Conservation (phyloP, 2,329 filamentous ascomycete species). For the Fusarium clavum region DNA sequence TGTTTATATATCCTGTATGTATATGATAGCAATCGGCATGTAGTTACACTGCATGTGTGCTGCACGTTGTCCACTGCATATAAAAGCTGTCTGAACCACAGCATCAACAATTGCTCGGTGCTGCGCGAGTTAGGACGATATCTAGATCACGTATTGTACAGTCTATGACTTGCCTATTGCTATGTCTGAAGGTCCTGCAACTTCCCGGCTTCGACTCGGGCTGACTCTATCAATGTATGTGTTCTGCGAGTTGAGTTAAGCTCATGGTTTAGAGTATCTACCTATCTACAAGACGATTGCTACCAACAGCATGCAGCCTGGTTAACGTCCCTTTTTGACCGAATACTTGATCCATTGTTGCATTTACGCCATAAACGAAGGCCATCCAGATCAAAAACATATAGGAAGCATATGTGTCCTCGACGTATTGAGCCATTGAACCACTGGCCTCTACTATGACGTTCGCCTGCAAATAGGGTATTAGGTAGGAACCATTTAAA, state of each 20-base stretch:
- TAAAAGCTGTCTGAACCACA: background rate
- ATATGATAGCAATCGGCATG: conserved; percentile 12
- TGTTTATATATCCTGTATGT: conserved; percentile 4
- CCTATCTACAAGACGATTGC: background rate
- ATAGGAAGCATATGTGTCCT: background rate
- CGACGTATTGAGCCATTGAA: background rate
- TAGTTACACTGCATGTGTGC: conserved; percentile 20
- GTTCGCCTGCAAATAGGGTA: background rate
- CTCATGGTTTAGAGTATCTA: background rate
- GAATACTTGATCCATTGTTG: background rate
- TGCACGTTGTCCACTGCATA: conserved; percentile 12
- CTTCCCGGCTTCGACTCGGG: background rate
- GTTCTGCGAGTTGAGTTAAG: background rate
- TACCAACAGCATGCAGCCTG: background rate
- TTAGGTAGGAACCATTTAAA: background rate
- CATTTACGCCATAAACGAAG: background rate
- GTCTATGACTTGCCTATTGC: background rate
- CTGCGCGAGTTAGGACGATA: background rate
- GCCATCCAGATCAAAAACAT: background rate
- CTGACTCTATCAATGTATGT: background rate
- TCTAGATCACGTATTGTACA: background rate
- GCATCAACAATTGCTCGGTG: background rate
- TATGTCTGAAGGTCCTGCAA: background rate
- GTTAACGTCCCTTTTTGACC: background rate
- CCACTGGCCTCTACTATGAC: background rate